Conservation (phyloP, 2,329 filamentous ascomycete species). For the Aspergillus ibericus region DNA sequence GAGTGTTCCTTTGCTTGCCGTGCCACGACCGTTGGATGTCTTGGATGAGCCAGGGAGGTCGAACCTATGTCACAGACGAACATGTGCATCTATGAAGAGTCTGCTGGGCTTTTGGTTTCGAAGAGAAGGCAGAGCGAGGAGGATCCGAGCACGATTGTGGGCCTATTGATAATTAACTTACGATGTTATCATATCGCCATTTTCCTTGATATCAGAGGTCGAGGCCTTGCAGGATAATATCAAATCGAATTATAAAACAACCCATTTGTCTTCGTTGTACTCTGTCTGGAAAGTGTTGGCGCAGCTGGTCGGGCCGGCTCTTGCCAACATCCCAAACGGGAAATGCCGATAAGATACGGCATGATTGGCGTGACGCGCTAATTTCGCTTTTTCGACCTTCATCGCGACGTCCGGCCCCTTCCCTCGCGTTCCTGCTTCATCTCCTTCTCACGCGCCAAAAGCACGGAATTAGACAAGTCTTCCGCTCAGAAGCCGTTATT, state of each 20-base stretch:
- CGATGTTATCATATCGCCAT: background rate
- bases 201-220: background rate
- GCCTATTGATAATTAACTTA: background rate
- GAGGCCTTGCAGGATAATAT: background rate
- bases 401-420: background rate
- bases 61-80: background rate
- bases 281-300: background rate
- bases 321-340: background rate
- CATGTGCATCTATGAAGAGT: background rate
- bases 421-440: background rate
- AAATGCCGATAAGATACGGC: conserved; percentile 3
- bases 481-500: background rate
- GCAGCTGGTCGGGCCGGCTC: background rate
- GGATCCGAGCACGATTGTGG: background rate
- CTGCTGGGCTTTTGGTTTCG: background rate
- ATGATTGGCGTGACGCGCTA: conserved; percentile 1
- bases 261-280: too few species aligned
- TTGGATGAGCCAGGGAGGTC: background rate
- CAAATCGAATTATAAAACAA: background rate
- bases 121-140: background rate
- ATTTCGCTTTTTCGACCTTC: background rate
- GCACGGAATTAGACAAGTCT: background rate
- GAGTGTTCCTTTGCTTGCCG: background rate
- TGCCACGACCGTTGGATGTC: too few species aligned
- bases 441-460: too few species aligned